A percentile compares a stretch with the other conserved stretches of the same genome.
Evolutionary conservation across 257 asterid genomes (phyloP).

Genomic region (Parsonsia alboflavescens): DNA sequence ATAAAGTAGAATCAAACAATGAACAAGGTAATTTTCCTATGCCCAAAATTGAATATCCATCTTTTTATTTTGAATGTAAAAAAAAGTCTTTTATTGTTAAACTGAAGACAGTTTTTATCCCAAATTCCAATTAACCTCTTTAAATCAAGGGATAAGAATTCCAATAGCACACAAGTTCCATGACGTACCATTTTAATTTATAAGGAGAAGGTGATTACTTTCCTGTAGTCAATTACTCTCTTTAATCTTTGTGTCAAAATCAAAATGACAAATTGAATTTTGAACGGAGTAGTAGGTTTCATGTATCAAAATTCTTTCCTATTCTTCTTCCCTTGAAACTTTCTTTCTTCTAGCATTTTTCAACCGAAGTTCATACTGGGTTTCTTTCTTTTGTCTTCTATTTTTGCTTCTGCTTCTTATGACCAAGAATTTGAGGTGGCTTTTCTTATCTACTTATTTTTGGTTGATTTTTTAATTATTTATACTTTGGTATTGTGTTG

Average conservation of each 20-base stretch:
- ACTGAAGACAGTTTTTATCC: background rate
- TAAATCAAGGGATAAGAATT: background rate
- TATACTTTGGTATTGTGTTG: slow-evolving; percentile 13
- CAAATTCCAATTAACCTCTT: background rate
- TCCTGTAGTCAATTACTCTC: background rate
- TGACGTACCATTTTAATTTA: background rate
- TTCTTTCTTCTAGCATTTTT: background rate
- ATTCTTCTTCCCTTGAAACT: background rate
- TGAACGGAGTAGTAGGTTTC: background rate
- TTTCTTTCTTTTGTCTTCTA: background rate
- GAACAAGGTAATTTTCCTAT: background rate
- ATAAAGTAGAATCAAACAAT: background rate
- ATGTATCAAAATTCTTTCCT: background rate
- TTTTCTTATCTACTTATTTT: background rate
- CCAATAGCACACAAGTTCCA: background rate
- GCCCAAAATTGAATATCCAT: too few relatives aligned
- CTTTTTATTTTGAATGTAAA: background rate
- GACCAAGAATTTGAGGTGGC: background rate
- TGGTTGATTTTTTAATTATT: slow-evolving; percentile 10
- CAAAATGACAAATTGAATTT: too few relatives aligned
- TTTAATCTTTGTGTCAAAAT: background rate
- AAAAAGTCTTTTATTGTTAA: background rate
- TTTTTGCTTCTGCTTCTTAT: background rate
- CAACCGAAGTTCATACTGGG: background rate
- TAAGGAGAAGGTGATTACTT: background rate